Evolutionary conservation across 2,329 filamentous ascomycete species (phyloP).

Genomic region (Tolypocladium tundrense): DNA sequence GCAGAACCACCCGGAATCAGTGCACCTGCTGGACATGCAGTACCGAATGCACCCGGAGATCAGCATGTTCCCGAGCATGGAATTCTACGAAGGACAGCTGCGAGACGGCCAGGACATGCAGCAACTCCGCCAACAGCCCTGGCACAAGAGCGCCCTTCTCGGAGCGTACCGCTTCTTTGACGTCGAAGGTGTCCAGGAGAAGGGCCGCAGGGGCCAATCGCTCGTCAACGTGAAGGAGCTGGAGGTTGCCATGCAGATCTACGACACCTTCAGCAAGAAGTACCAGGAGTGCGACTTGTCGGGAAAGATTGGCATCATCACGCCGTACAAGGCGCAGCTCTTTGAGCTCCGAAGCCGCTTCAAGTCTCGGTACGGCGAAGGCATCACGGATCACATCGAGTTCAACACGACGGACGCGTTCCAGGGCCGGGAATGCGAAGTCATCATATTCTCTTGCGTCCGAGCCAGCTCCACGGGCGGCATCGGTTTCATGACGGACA

Average conservation of each 20-base stretch:
- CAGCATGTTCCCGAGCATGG: slow-evolving; percentile 75
- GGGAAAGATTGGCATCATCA: slow-evolving; percentile 91
- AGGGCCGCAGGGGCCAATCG: slow-evolving; percentile 75
- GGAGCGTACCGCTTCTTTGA: slow-evolving; percentile 97
- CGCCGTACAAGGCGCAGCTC: slow-evolving; percentile 92
- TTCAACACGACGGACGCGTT: slow-evolving; percentile 99
- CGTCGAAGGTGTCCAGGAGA: slow-evolving; percentile 76
- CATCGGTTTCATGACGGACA: slow-evolving; percentile 97
- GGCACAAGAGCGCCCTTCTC: slow-evolving; percentile 74
- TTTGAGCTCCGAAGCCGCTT: slow-evolving; percentile 71
- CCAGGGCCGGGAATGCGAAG: slow-evolving; percentile 90
- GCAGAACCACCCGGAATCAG: slow-evolving; percentile 73
- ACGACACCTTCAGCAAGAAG: slow-evolving; percentile 66
- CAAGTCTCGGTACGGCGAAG: slow-evolving; percentile 57
- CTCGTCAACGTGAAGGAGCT: slow-evolving; percentile 83
- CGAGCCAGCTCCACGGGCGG: slow-evolving; percentile 85
- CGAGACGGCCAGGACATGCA: slow-evolving; percentile 81
- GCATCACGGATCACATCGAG: slow-evolving; percentile 70
- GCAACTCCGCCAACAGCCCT: slow-evolving; percentile 62
- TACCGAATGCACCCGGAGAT: slow-evolving; percentile 99
- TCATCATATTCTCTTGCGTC: slow-evolving; percentile 98
- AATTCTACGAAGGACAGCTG: slow-evolving; percentile 86
- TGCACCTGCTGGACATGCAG: slow-evolving; percentile 93
- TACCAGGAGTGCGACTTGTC: slow-evolving; percentile 59
- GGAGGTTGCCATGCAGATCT: slow-evolving; percentile 76